Evolutionary conservation across 306 rosid species (phyloP).

Genomic region (Dicorynia guianensis): DNA sequence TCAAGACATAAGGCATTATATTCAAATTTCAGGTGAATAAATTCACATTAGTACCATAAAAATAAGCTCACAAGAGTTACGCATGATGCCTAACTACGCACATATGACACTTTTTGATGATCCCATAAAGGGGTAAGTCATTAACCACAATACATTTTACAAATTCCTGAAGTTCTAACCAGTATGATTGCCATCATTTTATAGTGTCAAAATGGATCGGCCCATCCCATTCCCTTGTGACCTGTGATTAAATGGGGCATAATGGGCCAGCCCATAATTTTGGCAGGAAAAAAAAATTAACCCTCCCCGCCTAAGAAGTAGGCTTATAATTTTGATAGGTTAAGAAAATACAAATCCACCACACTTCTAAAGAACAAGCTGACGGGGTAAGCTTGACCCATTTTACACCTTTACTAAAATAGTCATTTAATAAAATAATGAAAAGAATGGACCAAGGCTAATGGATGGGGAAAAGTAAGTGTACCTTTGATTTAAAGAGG

Average conservation of each 20-base stretch:
- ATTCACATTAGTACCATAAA: neutral
- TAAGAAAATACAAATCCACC: too few relatives aligned
- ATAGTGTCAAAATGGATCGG: too few relatives aligned
- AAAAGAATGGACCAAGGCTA: neutral
- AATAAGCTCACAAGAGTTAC: neutral
- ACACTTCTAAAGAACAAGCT: too few relatives aligned
- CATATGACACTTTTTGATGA: neutral
- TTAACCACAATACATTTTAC: conserved; percentile 12
- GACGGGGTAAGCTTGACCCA: too few relatives aligned
- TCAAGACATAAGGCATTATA: conserved; percentile 1
- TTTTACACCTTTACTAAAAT: conserved; percentile 10
- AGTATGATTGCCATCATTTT: conserved; percentile 5
- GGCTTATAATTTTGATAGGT: too few relatives aligned
- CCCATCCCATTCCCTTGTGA: too few relatives aligned
- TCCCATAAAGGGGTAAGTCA: conserved; percentile 9
- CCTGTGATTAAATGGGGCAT: too few relatives aligned
- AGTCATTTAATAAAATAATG: neutral
- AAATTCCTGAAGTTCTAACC: conserved; percentile 2
- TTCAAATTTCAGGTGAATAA: conserved; percentile 19
- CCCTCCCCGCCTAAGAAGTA: too few relatives aligned
- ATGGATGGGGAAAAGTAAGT: neutral
- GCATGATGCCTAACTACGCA: neutral
- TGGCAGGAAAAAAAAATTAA: too few relatives aligned
- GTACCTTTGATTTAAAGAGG: conserved; percentile 66
- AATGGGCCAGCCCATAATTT: too few relatives aligned